Base-by-base conservation (phyloP, 2,329 filamentous ascomycete genomes). In the Pseudocercospora cruenta region DNA sequence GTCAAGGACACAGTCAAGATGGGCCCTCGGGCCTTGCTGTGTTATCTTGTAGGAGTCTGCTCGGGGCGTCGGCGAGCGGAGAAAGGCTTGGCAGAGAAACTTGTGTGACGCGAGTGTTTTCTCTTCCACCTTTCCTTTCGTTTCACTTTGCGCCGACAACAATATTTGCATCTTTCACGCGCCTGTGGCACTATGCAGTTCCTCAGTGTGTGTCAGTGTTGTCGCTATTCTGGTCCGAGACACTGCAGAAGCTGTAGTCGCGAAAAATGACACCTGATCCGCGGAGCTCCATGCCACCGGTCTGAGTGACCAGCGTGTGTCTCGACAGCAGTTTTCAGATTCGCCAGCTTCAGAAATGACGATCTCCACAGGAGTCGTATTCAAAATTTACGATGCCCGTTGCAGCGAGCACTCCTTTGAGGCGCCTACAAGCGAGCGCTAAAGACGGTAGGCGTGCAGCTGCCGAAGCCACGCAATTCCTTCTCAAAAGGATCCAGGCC, bases 291-390 rank as follows among this genome's bases (percentile, higher is more conserved):
- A 39, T 39, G 16, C 16, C 36, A 16, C 16, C 16, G 36, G 36
- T 39, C 16, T 39, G 36, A 39, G 36, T n/a, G 36, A 39, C 33
- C 33, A 14, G 33, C 33, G 10, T 12, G 33, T 36, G 9, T 36
- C 33, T 3, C 12, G 33, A 36, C 45, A 26, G 47, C 47, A 51
- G 47, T 16, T 24, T 26, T 26, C 21, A 51, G 51, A 55, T 55
- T 55, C 51, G 51, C 51, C 26, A 10, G 24, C 51, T 6, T 10
- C 26, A 55, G 39, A 55, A 33, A 55, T 55, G 26, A 55, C 16
- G 51, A 55, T 55, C 51, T 31, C 51, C 51, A 55, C 26, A 55
- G 26, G 51, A 55, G 16, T 33, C 51, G 26, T 33, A 53, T 53
- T 24, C 49, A 26, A 16, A 53, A 53, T 24, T 26, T 24, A 16